Base-by-base conservation (phyloP, 2,329 filamentous ascomycete genomes). In the Fusarium sp. region DNA sequence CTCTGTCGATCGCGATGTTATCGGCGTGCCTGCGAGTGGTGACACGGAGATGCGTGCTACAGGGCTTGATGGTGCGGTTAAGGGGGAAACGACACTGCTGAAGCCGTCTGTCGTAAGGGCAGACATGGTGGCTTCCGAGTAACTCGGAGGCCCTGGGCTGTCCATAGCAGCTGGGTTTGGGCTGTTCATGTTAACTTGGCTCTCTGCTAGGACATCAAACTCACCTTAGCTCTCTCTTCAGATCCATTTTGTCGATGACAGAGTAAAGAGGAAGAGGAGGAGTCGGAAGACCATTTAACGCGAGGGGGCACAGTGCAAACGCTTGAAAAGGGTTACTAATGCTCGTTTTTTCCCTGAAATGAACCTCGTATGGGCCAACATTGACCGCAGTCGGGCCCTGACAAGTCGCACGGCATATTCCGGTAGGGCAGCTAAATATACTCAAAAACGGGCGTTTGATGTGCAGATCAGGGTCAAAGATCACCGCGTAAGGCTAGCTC, bases 91-190 rank as follows among this genome's bases (percentile, higher is more conserved):
- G 18, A 7, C 23, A 23, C 23, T 23, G 4, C 23, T 23, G 47
- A 56, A 16, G 44, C 34, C 23, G 52, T 53, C 55, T 27, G 27
- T 50, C 11, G 44, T 31, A 11, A 41, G 37, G 15, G 50, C 50
- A 28, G 50, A 53, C 50, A 40, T 53, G 2, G 50, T 53, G 12
- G 50, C 50, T 18, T 53, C 50, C 18, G 50, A 41, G 3, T 53
- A 53, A 16, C 18, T 53, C 2, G 50, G 50, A 15, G 50, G 48
- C 23, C 23, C 23, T 23, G 7, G 48, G 50, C 36, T 7, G 47
- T 18, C 23, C 23, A 23, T 23, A 23, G 23, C 23, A 5, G 23
- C 23, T 23, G 23, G 23, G 23, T 23, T 23, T 23, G 36, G 50
- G 12, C 50, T 53, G 36, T 12, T 31, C 15, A 40, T 34, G 50